Base-by-base conservation (phyloP, 352 stramenopile genomes). In the Pythium volutum region DNA sequence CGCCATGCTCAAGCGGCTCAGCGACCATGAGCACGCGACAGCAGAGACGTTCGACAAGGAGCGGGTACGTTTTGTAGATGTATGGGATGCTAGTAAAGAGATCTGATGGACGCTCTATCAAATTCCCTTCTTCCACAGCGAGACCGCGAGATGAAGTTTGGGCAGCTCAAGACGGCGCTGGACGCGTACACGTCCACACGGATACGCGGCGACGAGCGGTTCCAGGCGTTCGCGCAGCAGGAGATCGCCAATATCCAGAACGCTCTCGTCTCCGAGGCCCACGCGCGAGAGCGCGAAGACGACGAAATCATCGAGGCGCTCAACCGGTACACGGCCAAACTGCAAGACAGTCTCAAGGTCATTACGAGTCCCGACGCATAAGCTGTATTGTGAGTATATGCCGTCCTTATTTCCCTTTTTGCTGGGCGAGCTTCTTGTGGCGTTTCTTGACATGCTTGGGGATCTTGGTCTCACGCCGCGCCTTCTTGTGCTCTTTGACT, bases 381-480 rank as follows among this genome's bases (percentile, higher is more conserved):
- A 73, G 39, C 8, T 15, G 20, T 12, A 31, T 15, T 12, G 26
- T 33, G 22, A 18, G 9, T 34, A 60, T 12, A 58, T 34, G 22
- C 20, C 25, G 8, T 14, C n/a, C 34, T 53, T 69, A 78, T 59
- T 91, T 97, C 53, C 91, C 91, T 61, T 95, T 97, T 63, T 92
- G 82, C 61, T 98, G 96, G 0, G 91, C 81, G 56, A 98, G 87
- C 62, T 98, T 98, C 68, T 98, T 98, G 62, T 97, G 91, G 57
- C 91, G 86, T 73, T 99, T 98, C 85, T 99, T 99, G 53, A 99
- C 79, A 70, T 99, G 97, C 79, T 99, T 99, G 43, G 97, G 97
- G 58, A 99, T 98, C 71, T 99, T 99, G 26, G 75, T 97, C 75
- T 97, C 86, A 20, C 97, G 87, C 64, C 98, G 96, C 64, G 93